Conservation (phyloP, 116 monocot genomes). For the Cymodocea nodosa region DNA sequence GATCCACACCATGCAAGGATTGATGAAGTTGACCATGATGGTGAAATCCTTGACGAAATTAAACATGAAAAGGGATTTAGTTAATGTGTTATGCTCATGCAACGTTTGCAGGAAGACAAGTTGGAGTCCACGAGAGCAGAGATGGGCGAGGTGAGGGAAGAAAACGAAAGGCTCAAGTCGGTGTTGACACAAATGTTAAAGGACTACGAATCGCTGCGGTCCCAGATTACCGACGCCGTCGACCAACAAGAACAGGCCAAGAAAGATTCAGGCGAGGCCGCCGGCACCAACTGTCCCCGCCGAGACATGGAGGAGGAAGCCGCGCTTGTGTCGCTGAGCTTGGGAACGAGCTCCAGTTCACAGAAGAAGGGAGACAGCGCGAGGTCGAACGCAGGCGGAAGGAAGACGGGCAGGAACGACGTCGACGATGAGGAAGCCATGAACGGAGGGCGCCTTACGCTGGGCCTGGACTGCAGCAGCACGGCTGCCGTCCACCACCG, state of each 20-base stretch:
- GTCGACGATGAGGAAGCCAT: not conserved
- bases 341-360: conserved; percentile 25
- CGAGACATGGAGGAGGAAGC: conserved; percentile 1
- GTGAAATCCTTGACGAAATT: not conserved
- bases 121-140: conserved; percentile 24
- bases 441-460: conserved; percentile 27
- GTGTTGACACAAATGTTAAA: conserved; percentile 36
- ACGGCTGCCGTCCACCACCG: not conserved
- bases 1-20: not conserved
- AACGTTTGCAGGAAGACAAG: conserved; percentile 5
- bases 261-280: not conserved
- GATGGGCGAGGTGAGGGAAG: conserved; percentile 76
- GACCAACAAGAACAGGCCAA: not conserved
- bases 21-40: too few species aligned
- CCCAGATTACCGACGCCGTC: conserved; percentile 35
- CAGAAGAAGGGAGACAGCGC: conserved; percentile 15
- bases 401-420: conserved; percentile 9
- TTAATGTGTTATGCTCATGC: not conserved
- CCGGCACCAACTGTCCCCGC: not conserved
- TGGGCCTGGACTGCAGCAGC: conserved; percentile 31
- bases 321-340: conserved; percentile 42
- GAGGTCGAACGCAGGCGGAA: conserved; percentile 11
- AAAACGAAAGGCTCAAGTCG: conserved; percentile 72
- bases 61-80: not conserved
- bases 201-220: conserved; percentile 63